Conservation (phyloP, 805 yeast genomes). For the Candida cerambycidarum region DNA sequence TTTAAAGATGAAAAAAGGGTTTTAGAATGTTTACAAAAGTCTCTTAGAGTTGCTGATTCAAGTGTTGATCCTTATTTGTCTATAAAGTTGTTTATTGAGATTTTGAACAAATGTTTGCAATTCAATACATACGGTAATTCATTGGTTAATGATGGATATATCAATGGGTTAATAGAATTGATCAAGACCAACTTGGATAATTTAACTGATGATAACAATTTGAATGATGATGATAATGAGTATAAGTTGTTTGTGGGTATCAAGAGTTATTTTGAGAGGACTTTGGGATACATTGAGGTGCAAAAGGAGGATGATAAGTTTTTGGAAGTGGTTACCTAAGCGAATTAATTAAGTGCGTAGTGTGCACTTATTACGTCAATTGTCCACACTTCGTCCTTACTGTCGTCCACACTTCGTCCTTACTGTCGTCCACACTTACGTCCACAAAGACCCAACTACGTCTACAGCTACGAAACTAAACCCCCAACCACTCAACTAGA, state of each 20-base stretch:
- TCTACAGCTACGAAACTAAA: too few species aligned
- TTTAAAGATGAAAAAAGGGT: slow-evolving; percentile 64
- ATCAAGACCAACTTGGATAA: slow-evolving; percentile 65
- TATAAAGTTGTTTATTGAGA: slow-evolving; percentile 83
- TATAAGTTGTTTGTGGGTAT: slow-evolving; percentile 30
- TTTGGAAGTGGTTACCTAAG: slow-evolving; percentile 40
- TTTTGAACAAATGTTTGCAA: slow-evolving; percentile 80
- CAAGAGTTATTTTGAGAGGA: slow-evolving; percentile 54
- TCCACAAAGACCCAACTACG: too few species aligned
- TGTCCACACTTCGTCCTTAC: too few species aligned
- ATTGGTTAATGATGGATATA: slow-evolving; percentile 67
- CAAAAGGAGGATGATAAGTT: slow-evolving; percentile 76
- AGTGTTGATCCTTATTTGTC: slow-evolving; percentile 78
- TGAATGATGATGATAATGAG: slow-evolving; percentile 21
- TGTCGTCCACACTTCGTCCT: too few species aligned
- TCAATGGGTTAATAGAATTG: slow-evolving; percentile 83
- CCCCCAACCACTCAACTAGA: too few species aligned
- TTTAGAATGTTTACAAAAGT: slow-evolving; percentile 84
- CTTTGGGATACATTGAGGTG: slow-evolving; percentile 64
- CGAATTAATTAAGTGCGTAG: too few species aligned
- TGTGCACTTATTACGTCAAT: too few species aligned
- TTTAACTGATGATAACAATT: slow-evolving; percentile 26
- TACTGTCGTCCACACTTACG: too few species aligned
- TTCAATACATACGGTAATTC: slow-evolving; percentile 80
- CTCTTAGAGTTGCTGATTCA: slow-evolving; percentile 90